Percentiles rank a stretch among this genome's conserved stretches.
phyloP scores from a whole-genome alignment of 805 yeast genomes.

The Brettanomyces nanus region DNA sequence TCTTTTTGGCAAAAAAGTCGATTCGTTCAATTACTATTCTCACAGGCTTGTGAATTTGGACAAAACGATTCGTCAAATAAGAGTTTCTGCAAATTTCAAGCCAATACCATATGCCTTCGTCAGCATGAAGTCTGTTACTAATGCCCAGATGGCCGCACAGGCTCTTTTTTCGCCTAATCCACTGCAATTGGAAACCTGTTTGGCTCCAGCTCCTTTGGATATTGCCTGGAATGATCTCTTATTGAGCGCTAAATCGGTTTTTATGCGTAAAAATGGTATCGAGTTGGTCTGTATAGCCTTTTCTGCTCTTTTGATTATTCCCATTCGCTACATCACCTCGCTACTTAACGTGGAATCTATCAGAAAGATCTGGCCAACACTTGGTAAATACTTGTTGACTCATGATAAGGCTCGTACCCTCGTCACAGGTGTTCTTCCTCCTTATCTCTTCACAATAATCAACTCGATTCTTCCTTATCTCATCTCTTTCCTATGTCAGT shows the following conservation, averaged over 20 bases:
- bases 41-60: constrained; percentile 30
- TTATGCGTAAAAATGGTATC: constrained; percentile 25
- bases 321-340: constrained; percentile 49
- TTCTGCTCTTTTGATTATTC: constrained; percentile 44
- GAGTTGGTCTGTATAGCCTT: constrained; percentile 36
- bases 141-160: constrained; percentile 97
- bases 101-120: constrained; percentile 54
- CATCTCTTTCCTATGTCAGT: constrained; percentile 39
- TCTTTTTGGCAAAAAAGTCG: constrained; percentile 23
- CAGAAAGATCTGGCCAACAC: constrained; percentile 48
- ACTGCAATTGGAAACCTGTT: constrained; percentile 67
- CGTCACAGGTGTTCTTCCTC: constrained; percentile 57
- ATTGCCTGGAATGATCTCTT: constrained; percentile 67
- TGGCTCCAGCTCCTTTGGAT: constrained; percentile 97
- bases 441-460: constrained; percentile 47
- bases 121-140: constrained; percentile 89
- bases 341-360: constrained; percentile 49
- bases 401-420: constrained; percentile 45
- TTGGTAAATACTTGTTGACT: constrained; percentile 43
- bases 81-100: constrained; percentile 28
- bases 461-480: constrained; percentile 48
- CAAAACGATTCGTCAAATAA: constrained; percentile 28
- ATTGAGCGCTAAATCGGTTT: constrained; percentile 30
- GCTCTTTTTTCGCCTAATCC: constrained; percentile 89
- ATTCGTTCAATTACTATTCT: constrained; percentile 28